These are phyloP conservation scores for Elongisporangium prolatum DNA, from an alignment of 352 stramenopile species.

Conservation along the genomic window DNA sequence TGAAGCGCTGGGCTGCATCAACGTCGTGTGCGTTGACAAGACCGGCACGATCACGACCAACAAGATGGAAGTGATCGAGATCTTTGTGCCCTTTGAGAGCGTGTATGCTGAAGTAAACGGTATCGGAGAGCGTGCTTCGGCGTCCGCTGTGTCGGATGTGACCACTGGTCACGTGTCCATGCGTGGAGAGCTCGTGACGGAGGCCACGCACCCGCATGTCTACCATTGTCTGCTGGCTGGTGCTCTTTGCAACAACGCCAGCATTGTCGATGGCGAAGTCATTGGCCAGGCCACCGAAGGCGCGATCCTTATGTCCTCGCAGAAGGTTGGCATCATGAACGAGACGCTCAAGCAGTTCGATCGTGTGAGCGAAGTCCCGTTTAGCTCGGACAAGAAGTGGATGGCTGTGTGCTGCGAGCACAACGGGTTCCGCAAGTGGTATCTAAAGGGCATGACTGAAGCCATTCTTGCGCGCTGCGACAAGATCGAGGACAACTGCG, in stretches of 20 bases:
- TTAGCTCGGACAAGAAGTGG: constrained; percentile 95
- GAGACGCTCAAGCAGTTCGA: constrained; percentile 41
- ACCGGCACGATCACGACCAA: constrained; percentile 93
- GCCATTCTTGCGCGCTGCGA: constrained; percentile 70
- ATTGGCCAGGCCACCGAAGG: constrained; percentile 81
- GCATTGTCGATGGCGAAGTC: constrained; percentile 60
- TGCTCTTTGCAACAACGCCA: constrained; percentile 77
- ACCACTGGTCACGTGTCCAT: constrained; percentile 32
- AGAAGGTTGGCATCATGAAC: constrained; percentile 55
- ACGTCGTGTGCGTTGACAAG: constrained; percentile 93
- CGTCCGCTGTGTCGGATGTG: constrained; percentile 2
- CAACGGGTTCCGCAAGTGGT: constrained; percentile 51
- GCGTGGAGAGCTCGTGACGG: constrained; percentile 55
- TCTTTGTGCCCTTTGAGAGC: constrained; percentile 78
- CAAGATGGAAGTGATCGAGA: constrained; percentile 82
- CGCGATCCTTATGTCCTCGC: constrained; percentile 59
- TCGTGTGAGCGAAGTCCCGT: constrained; percentile 90
- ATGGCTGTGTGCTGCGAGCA: constrained; percentile 92
- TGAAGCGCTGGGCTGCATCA: constrained; percentile 87
- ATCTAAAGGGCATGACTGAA: constrained; percentile 83
- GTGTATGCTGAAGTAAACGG: constrained; percentile 62
- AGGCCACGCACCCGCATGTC: constrained; percentile 58
- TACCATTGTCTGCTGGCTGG: constrained; percentile 71
- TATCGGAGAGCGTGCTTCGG: constrained; percentile 29
- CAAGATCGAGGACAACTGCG: constrained; percentile 70